A percentile compares a stretch with the other conserved stretches of the same genome.
These are phyloP conservation scores for Apiospora malaysiana DNA, from an alignment of 2,329 filamentous ascomycete genomes.

Conservation along the genomic window DNA sequence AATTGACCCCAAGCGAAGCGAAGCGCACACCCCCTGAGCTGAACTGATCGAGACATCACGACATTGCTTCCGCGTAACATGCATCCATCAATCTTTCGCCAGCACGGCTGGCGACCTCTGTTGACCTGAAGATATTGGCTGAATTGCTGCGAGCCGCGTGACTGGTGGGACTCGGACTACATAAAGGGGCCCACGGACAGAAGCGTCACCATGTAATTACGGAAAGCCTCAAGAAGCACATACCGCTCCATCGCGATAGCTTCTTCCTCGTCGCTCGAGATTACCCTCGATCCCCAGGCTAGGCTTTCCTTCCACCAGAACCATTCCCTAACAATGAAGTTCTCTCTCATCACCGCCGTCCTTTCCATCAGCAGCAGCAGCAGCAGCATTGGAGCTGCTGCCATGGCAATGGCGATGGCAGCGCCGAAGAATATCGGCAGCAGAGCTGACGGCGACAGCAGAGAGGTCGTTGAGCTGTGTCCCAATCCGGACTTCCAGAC, in stretches of 20 bases:
- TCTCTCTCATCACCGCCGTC: not conserved
- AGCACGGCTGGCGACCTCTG: not conserved
- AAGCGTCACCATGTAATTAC: not conserved
- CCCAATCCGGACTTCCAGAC: not conserved
- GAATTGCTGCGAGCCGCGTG: not conserved
- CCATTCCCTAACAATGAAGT: not conserved
- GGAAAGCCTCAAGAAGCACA: not conserved
- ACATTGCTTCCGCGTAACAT: not conserved
- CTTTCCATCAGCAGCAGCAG: not conserved
- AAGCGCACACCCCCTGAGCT: not conserved
- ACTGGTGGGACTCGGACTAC: not conserved
- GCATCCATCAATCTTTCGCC: not conserved
- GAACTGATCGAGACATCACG: constrained; percentile 4
- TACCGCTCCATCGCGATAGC: not conserved
- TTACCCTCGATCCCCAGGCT: not conserved
- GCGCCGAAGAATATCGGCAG: not conserved
- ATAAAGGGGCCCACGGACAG: not conserved
- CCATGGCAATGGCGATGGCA: not conserved
- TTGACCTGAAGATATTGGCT: no score
- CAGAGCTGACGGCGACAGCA: not conserved
- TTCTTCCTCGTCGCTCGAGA: not conserved
- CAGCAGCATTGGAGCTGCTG: not conserved
- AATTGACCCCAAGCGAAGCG: not conserved
- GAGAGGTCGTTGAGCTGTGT: not conserved
- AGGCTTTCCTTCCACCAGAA: not conserved